Base-by-base conservation (phyloP, 176 grass and related monocot genomes). In the Paspalum notatum region DNA sequence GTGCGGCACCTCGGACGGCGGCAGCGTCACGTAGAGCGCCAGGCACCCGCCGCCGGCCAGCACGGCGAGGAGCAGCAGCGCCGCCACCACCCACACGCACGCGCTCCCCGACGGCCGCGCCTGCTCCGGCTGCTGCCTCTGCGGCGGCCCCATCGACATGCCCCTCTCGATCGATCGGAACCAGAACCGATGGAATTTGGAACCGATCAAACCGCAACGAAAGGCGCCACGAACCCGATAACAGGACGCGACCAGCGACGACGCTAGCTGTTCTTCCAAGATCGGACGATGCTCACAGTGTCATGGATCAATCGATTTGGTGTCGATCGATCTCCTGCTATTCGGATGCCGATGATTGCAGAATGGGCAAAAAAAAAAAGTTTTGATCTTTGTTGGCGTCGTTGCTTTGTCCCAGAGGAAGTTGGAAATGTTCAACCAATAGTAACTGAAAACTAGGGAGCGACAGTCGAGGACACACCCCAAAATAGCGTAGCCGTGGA, bases 41-140 rank as follows among this genome's bases (percentile, higher is more conserved):
- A 93, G 81, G 47, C 78, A 93, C 21, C 46, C 44, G 27, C 87
- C 87, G 72, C 87, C 87, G 58, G 87, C 39, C 32, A 89, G 52
- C 52, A 85, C 40, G 52, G 64, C 45, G 45, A 83, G 56, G 69
- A 93, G 76, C 20, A 93, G 75, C 11, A 73, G 12, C 74, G 13
- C 79, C 55, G 52, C 67, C 74, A 83, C 54, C 49, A 67, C 38
- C 85, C 91, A 90, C 78, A 93, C 48, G 63, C 88, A 87, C 44
- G 43, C 42, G 84, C 50, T 79, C 37, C 81, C 89, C 62, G 89
- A 37, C 49, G 66, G 50, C 59, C 68, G 27, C 42, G 21, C 72
- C 64, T 82, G 62, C 5, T 75, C 64, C 6, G 65, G 75, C 27
- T 44, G 44, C 67, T 83, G 68, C 14, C 52, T 45, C 64, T 71